Conservation (phyloP, 331 rosid species). For the Spiraea crenata region DNA sequence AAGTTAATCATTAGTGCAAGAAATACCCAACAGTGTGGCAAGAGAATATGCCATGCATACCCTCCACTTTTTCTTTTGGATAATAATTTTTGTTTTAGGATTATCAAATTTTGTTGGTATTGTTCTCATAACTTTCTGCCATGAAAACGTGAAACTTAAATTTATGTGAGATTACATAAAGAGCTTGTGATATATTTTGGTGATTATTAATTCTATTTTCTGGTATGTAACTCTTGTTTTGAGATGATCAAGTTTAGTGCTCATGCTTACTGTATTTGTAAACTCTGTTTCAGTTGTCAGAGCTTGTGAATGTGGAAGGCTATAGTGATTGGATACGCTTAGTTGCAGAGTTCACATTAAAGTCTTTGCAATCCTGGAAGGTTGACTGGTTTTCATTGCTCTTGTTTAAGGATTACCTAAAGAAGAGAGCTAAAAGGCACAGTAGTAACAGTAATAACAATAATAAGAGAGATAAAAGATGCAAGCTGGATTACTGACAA, state of each 20-base stretch:
- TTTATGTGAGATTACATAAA: background rate
- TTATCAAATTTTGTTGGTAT: background rate
- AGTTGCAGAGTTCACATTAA: slow-evolving; percentile 95
- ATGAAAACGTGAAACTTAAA: background rate
- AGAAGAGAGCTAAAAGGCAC: background rate
- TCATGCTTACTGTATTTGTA: slow-evolving; percentile 2
- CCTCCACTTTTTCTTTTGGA: background rate
- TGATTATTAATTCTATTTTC: background rate
- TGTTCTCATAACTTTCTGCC: background rate
- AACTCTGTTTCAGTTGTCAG: slow-evolving; percentile 73
- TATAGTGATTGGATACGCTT: slow-evolving; percentile 97
- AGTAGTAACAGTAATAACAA: too few species aligned
- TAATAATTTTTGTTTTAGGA: too few species aligned
- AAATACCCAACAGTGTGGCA: too few species aligned
- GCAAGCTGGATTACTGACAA: slow-evolving; percentile 14
- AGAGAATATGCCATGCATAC: background rate
- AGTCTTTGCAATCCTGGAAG: slow-evolving; percentile 99
- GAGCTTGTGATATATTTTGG: background rate
- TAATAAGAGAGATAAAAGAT: too few species aligned
- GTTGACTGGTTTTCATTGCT: slow-evolving; percentile 40
- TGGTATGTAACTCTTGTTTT: background rate
- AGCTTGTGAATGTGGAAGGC: slow-evolving; percentile 97
- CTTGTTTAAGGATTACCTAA: slow-evolving; percentile 16
- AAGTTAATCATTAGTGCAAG: background rate
- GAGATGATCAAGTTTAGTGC: background rate